Evolutionary conservation across 768 basidiomycete genomes (phyloP).

Genomic region (Termitomyces titanicus): DNA sequence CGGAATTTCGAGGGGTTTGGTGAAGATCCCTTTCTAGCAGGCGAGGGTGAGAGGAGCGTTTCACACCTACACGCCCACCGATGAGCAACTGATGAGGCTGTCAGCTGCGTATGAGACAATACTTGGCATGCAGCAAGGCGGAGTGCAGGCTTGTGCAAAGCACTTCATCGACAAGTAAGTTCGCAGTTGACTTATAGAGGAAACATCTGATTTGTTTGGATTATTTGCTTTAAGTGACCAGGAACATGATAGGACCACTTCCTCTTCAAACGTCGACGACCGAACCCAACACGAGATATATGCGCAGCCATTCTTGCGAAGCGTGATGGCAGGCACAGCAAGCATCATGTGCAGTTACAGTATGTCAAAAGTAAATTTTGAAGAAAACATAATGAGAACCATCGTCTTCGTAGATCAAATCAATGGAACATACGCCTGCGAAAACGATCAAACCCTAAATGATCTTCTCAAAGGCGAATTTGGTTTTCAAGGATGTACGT

Average conservation of each 20-base stretch:
- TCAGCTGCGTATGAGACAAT: slow-evolving; percentile 69
- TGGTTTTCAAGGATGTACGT: slow-evolving; percentile 72
- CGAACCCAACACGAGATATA: slow-evolving; percentile 77
- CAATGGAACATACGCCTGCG: slow-evolving; percentile 72
- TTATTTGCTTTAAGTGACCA: slow-evolving; percentile 47
- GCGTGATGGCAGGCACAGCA: slow-evolving; percentile 70
- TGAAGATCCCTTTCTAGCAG: slow-evolving; percentile 69
- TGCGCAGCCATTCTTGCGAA: slow-evolving; percentile 62
- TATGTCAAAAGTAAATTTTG: slow-evolving; percentile 25
- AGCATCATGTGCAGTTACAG: slow-evolving; percentile 78
- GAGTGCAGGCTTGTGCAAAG: slow-evolving; percentile 86
- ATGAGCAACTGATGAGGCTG: neutral
- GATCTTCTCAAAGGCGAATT: slow-evolving; percentile 69
- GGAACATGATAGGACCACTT: slow-evolving; percentile 52
- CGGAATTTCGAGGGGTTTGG: slow-evolving; percentile 84
- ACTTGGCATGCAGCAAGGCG: slow-evolving; percentile 71
- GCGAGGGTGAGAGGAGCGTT: slow-evolving; percentile 34
- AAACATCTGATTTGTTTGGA: neutral
- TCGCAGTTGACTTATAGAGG: neutral
- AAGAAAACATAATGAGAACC: neutral
- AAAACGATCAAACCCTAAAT: slow-evolving; percentile 68
- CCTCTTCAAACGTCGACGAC: slow-evolving; percentile 73
- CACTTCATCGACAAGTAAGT: slow-evolving; percentile 75
- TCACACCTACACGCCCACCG: too few relatives aligned
- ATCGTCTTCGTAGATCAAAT: slow-evolving; percentile 44